Conservation (phyloP, 164 flowering plant genomes). For the Macadamia integrifolia region DNA sequence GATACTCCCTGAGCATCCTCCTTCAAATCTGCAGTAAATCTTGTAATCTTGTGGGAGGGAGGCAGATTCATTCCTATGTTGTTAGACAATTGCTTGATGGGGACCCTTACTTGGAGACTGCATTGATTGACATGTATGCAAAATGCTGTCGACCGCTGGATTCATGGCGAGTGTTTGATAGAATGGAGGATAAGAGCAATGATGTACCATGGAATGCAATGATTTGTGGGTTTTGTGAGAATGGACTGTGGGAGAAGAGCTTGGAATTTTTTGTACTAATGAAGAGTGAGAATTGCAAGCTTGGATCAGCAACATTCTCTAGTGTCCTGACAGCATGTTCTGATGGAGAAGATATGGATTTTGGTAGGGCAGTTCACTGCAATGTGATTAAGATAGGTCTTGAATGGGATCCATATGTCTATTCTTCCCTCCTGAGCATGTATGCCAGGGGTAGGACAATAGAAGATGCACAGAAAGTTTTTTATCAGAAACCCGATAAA, state of each 20-base stretch:
- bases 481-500: slow-evolving; percentile 20
- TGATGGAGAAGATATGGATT: slow-evolving; percentile 23
- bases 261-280: slow-evolving; percentile 36
- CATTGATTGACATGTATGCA: slow-evolving; percentile 50
- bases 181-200: slow-evolving; percentile 31
- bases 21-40: slow-evolving; percentile 25
- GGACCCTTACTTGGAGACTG: slow-evolving; percentile 48
- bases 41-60: slow-evolving; percentile 25
- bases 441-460: slow-evolving; percentile 37
- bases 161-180: slow-evolving; percentile 37
- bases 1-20: slow-evolving; percentile 43
- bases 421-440: slow-evolving; percentile 48
- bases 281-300: slow-evolving; percentile 27
- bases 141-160: slow-evolving; percentile 23
- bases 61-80: slow-evolving; percentile 52
- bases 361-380: slow-evolving; percentile 46
- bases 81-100: slow-evolving; percentile 23
- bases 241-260: slow-evolving; percentile 43
- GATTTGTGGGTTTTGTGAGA: slow-evolving; percentile 46
- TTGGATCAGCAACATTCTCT: slow-evolving; percentile 40
- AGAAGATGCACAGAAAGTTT: slow-evolving; percentile 32
- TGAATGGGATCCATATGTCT: slow-evolving; percentile 41
- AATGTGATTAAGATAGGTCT: slow-evolving; percentile 46
- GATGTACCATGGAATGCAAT: slow-evolving; percentile 54
- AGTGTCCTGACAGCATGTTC: slow-evolving; percentile 42